Base-by-base conservation (phyloP, 495 filamentous ascomycete genomes). In the Neurospora pannonica region DNA sequence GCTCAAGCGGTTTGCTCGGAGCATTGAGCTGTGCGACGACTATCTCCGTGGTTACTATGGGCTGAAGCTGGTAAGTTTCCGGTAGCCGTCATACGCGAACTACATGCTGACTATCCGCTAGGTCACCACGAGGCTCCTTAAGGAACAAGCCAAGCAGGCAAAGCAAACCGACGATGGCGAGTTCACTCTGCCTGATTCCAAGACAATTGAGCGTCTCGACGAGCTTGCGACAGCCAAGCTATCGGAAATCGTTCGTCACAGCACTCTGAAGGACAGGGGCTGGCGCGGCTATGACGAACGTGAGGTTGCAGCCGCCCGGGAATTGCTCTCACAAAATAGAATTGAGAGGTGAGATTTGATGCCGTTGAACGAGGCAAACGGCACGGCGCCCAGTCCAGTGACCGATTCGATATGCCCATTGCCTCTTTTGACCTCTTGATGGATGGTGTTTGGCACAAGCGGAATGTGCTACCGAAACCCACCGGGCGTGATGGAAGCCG, bases 41-140 rank as follows among this genome's bases (percentile, higher is more conserved):
- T 98, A 98, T 81, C 81, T 98, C 73, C 89, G 96, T 73, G 96
- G 95, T 2, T 95, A 92, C 78, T 98, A 98, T 81, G 96, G 96
- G 31, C 85, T 99, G 73, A 92, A 92, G 79, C 78, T 97, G 81
- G 93, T 97, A 82, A 74, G 89, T 71, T 42, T 28, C 38, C 40
- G 24, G 15, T 34, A n/a, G n/a, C 17, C 39, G 34, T 69, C 5
- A 13, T 36, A 17, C 11, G 9, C n/a, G n/a, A 24, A 38, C 11
- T 11, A 48, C 13, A 38, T 67, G 39, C 80, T 81, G 70, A 81
- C 71, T 1, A 5, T 60, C 75, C 42, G 70, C n/a, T 39, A 86
- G 85, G 82, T 86, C 39, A 81, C 83, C 10, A 77, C 79, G 36
- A 80, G 78, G 62, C 78, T 87, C 40, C 80, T 86, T 8, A 81